Evolutionary conservation across 805 yeast genomes (phyloP), one percentile per base, ranked within the genome.

Genomic region (Yarrowia sp.): DNA sequence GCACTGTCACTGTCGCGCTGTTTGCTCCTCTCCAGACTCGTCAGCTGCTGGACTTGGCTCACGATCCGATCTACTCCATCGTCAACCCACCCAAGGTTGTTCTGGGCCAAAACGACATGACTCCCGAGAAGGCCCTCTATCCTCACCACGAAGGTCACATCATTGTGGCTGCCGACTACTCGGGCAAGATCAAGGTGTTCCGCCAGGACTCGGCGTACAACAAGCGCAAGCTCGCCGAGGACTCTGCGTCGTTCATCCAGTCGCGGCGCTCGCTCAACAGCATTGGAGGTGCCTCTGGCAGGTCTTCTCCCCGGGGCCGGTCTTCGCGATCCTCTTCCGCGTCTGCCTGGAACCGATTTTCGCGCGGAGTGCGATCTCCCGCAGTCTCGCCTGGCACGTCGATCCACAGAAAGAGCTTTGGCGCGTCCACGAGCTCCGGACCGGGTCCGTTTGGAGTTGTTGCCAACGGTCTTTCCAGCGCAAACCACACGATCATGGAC

Each of bases 41-140:
- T 53, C 84, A 83, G 65, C 74, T 86, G 13, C 72, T 92, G 39
- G 85, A 87, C 47, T 75, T 85, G 39, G 86, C 96, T 1, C 88
- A 88, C 69, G 97, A 91, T 72, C 83, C 88, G 9, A 83, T 92
- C 5, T 90, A 81, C 72, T 96, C 89, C 64, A 70, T 88, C 59
- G 74, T 73, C 51, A 66, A 69, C 33, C 75, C 76, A 21, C 72
- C 73, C 1, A 73, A 73, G 29, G 68, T 71, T 9, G 47, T 29
- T 27, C 56, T 70, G n/a, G 63, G 46, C 8, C 31, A 39, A 33
- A 33, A 59, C 24, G 59, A 62, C 14, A 25, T 38, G 41, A 41
- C 32, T 9, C 61, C 61, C 4, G 61, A 55, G n/a, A 55, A 55
- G 38, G 31, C 35, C 1, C 46, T 39, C 8, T 55, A 39, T 13